Evolutionary conservation across 2,329 filamentous ascomycete genomes (phyloP), one percentile per base, ranked within the genome.

Genomic region (Colletotrichum tabaci): DNA sequence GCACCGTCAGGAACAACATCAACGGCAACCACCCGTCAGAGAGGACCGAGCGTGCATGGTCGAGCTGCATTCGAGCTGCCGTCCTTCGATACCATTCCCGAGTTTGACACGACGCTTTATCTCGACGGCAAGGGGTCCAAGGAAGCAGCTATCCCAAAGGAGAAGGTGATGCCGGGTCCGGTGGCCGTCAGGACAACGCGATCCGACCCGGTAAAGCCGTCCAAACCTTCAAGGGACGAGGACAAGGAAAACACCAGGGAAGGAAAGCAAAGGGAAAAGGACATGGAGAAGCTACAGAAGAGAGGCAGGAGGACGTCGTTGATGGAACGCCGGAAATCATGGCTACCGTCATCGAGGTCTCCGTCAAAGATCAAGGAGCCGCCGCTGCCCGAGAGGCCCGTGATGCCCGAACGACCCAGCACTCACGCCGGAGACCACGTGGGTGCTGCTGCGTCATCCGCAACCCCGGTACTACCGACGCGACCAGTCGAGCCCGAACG

Each of bases 11-110:
- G 40, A 53, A 26, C 71, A 15, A 21, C 67, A 58, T 44, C 62
- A 52, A 26, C 52, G 18, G 9, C 62, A 49, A 64, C 69, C 15
- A 16, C 30, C 30, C 65, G 50, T 7, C 38, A 69, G 73, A 82
- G n/a, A 66, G 47, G 70, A 42, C 52, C 61, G 56, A 58, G 66
- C 70, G 50, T 52, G 23, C 66, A 82, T 75, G 80, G 75, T 66
- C 77, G 84, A 26, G 80, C 85, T 16, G 77, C 80, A 69, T 88
- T 89, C 77, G 86, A 88, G 69, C 79, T 90, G 44, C 85, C 87
- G 47, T 85, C 86, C 0, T 87, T 90, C 78, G 85, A 88, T 73
- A 82, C 86, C 75, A 83, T 83, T 74, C 80, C 84, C 74, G 81
- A 86, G 52, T 82, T 89, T 76, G 84, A 87, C 74, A 83, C 84